phyloP scores from a whole-genome alignment of 331 rosid species.

The Quercus tomentella region DNA sequence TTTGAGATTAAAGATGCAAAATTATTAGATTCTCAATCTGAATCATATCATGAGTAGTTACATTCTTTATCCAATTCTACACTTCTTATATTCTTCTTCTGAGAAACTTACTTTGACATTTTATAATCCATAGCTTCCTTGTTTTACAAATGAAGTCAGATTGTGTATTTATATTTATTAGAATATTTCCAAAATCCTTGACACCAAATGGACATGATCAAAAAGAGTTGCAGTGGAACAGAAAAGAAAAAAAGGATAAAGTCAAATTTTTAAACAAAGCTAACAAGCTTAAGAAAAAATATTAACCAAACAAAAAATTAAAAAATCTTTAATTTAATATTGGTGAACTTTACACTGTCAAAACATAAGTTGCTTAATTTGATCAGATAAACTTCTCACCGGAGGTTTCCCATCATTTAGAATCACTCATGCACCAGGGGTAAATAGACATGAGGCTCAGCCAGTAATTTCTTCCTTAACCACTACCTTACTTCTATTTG shows the following conservation, averaged over 20 bases:
- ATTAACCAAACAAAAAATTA: background rate
- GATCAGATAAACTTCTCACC: background rate
- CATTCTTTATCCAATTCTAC: too few relatives aligned
- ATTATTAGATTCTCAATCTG: background rate
- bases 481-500: conserved; percentile 2
- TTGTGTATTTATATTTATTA: too few relatives aligned
- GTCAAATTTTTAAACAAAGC: background rate
- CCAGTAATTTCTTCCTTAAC: conserved; percentile 26
- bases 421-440: background rate
- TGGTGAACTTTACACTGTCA: background rate
- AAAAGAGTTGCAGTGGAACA: background rate
- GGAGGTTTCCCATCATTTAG: background rate
- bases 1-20: background rate
- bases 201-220: background rate
- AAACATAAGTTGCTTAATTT: background rate
- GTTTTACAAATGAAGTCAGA: too few relatives aligned
- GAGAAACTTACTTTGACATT: too few relatives aligned
- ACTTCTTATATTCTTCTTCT: too few relatives aligned
- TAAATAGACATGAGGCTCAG: conserved; percentile 17
- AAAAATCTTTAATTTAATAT: background rate
- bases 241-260: background rate
- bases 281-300: background rate
- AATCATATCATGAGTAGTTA: background rate
- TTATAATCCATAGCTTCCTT: too few relatives aligned
- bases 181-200: background rate